Evolutionary conservation across 2,329 filamentous ascomycete species (phyloP).

Genomic region (Thielaviopsis musarum): DNA sequence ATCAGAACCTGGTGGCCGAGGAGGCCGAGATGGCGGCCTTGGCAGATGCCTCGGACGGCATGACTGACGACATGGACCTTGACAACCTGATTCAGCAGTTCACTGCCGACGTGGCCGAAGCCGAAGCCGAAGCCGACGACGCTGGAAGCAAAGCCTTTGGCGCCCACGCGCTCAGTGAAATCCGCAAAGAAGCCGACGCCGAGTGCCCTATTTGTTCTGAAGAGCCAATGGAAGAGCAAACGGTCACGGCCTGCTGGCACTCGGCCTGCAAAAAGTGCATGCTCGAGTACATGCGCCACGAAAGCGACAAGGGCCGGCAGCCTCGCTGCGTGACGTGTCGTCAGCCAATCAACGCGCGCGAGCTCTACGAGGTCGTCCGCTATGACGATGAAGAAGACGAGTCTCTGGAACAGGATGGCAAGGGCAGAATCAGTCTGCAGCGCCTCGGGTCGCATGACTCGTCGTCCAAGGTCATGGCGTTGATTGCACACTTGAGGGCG

Average conservation of each 20-base stretch:
- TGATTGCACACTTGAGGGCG: constrained; percentile 57
- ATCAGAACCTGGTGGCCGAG: constrained; percentile 68
- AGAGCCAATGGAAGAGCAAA: constrained; percentile 88
- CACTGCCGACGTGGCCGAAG: constrained; percentile 47
- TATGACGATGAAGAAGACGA: constrained; percentile 45
- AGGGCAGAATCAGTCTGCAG: constrained; percentile 41
- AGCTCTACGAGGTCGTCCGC: constrained; percentile 83
- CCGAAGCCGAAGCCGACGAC: constrained; percentile 27
- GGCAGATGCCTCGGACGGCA: constrained; percentile 60
- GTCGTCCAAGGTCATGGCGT: constrained; percentile 72
- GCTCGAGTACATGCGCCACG: constrained; percentile 77
- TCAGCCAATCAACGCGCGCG: constrained; percentile 60
- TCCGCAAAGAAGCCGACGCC: constrained; percentile 70
- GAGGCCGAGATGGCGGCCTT: constrained; percentile 68
- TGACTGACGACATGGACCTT: constrained; percentile 93
- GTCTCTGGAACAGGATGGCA: constrained; percentile 4
- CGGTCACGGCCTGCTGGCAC: constrained; percentile 94
- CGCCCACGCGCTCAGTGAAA: constrained; percentile 74
- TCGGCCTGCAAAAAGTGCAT: constrained; percentile 89
- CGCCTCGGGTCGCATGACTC: constrained; percentile 47
- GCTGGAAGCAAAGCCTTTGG: constrained; percentile 42
- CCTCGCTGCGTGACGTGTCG: constrained; percentile 86
- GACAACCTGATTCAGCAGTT: constrained; percentile 74
- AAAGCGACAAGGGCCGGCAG: constrained; percentile 56
- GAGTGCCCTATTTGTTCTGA: constrained; percentile 93